Evolutionary conservation across 1,284 basidiomycete genomes (phyloP).

Genomic region (Blastosporella zonata): DNA sequence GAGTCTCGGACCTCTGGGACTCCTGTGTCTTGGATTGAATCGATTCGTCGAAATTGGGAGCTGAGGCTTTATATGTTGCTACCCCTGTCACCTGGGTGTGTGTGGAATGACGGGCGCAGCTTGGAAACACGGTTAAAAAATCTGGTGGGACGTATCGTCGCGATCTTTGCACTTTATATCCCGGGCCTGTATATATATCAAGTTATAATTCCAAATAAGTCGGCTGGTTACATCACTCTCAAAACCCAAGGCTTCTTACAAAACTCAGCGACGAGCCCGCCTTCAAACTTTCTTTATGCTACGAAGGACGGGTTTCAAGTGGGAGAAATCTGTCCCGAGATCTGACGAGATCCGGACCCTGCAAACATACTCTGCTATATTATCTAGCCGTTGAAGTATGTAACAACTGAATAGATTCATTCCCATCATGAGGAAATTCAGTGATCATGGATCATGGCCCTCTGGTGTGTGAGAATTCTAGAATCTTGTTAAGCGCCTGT

Average conservation of each 20-base stretch:
- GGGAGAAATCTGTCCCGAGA: not conserved
- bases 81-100: no score
- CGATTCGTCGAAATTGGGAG: not conserved
- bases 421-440: no score
- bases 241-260: not conserved
- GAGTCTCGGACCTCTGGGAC: slow-evolving; percentile 1
- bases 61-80: no score
- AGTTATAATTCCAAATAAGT: not conserved
- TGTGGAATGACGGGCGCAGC: no score
- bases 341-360: slow-evolving; percentile 1
- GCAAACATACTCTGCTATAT: no score
- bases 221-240: not conserved
- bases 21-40: not conserved
- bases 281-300: not conserved
- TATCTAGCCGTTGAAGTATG: not conserved
- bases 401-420: no score
- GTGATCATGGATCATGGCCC: no score
- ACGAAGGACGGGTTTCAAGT: no score
- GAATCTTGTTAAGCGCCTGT: slow-evolving; percentile 11
- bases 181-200: not conserved
- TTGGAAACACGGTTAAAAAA: no score
- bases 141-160: no score
- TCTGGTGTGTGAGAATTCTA: slow-evolving; percentile 12
- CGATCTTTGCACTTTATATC: no score
- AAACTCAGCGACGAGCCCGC: slow-evolving; percentile 11